Conservation (phyloP, 306 rosid species). For the Sophora flavescens region DNA sequence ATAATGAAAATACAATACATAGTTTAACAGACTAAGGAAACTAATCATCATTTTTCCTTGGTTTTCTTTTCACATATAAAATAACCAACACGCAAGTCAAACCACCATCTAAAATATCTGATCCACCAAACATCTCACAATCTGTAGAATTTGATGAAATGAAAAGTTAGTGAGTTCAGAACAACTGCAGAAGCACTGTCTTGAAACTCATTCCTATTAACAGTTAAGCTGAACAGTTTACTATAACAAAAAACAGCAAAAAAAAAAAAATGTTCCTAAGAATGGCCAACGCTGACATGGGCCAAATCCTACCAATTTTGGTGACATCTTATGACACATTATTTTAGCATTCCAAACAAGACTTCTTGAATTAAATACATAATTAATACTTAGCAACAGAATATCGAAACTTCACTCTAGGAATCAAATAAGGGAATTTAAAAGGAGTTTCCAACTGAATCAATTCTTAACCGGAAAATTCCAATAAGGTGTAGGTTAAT, state of each 20-base stretch:
- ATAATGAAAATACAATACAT: slow-evolving; percentile 8
- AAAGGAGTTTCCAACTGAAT: not conserved
- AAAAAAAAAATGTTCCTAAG: not conserved
- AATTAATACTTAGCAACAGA: not conserved
- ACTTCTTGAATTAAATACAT: not conserved
- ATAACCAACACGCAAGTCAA: not conserved
- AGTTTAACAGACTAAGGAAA: not conserved
- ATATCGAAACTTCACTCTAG: not conserved
- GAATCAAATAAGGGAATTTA: slow-evolving; percentile 13
- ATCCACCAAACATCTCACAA: not conserved
- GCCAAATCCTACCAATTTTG: slow-evolving; percentile 4
- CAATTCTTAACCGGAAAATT: not conserved
- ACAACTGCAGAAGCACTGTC: not conserved
- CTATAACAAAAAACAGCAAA: not conserved
- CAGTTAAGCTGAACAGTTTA: slow-evolving; percentile 5
- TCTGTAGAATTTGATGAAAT: not conserved
- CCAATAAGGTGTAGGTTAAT: slow-evolving; percentile 21
- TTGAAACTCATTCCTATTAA: not conserved
- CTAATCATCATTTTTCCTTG: slow-evolving; percentile 3
- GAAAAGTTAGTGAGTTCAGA: not conserved
- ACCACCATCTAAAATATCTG: slow-evolving; percentile 20
- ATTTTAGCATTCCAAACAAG: slow-evolving; percentile 35
- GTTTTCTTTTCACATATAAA: slow-evolving; percentile 2
- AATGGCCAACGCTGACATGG: slow-evolving; percentile 12
- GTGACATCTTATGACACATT: not conserved